A percentile compares a stretch with the other conserved stretches of the same genome.
Conservation (phyloP, 306 rosid genomes). For the Dalbergia cultrata region DNA sequence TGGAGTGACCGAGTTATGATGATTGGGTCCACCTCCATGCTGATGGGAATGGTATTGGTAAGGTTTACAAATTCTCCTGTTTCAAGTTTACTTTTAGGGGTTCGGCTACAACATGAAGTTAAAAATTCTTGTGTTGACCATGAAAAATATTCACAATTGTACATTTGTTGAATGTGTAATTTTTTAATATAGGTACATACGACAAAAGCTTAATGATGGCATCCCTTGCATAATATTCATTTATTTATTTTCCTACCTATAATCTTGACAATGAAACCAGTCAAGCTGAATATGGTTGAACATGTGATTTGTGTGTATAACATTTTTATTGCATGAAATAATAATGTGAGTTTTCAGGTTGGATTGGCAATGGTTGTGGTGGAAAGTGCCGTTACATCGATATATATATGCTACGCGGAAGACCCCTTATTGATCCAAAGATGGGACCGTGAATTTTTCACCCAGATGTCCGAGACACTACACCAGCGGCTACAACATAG, state of each 20-base stretch:
- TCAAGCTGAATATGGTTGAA: slow-evolving; percentile 30
- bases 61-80: slow-evolving; percentile 40
- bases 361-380: slow-evolving; percentile 97
- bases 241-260: background rate
- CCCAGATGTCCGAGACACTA: slow-evolving; percentile 90
- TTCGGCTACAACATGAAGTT: background rate
- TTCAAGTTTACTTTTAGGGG: background rate
- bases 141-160: slow-evolving; percentile 18
- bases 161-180: slow-evolving; percentile 13
- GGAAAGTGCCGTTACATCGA: slow-evolving; percentile 97
- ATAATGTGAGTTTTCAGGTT: slow-evolving; percentile 60
- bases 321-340: background rate
- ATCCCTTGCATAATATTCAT: background rate
- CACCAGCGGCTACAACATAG: slow-evolving; percentile 94
- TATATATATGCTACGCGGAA: slow-evolving; percentile 96
- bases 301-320: background rate
- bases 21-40: slow-evolving; percentile 91
- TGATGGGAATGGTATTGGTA: slow-evolving; percentile 99
- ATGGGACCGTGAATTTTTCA: slow-evolving; percentile 95
- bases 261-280: slow-evolving; percentile 1
- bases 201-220: slow-evolving; percentile 13
- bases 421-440: slow-evolving; percentile 88
- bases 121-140: slow-evolving; percentile 18
- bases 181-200: background rate
- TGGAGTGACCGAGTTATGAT: slow-evolving; percentile 77